These are phyloP conservation scores for Schrenkiella parvula DNA, from an alignment of 345 rosid species.

Conservation along the genomic window DNA sequence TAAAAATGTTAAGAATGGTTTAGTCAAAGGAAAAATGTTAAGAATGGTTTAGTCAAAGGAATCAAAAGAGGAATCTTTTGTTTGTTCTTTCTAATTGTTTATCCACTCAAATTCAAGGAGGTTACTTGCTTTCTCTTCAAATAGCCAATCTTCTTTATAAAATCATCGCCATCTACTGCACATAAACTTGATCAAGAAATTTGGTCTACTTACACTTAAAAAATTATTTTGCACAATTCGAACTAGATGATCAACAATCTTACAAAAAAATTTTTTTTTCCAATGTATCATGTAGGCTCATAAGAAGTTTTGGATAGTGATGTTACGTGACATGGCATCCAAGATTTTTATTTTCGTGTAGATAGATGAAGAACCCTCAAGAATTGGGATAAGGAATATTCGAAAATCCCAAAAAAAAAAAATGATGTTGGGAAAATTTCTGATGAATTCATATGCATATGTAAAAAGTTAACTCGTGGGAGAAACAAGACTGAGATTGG, in stretches of 20 bases:
- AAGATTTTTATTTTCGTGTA: not conserved
- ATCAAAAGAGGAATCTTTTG: not conserved
- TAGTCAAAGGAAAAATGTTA: not conserved
- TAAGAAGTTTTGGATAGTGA: not conserved
- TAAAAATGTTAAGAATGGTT: not conserved
- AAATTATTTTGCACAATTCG: too few species aligned
- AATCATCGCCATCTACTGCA: not conserved
- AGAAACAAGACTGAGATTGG: constrained; percentile 5
- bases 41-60: not conserved
- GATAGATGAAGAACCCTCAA: not conserved
- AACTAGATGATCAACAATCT: too few species aligned
- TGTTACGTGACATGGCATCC: not conserved
- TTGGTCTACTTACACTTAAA: too few species aligned
- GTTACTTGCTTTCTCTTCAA: constrained; percentile 2
- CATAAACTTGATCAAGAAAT: too few species aligned
- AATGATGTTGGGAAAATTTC: not conserved
- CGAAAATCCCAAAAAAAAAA: not conserved
- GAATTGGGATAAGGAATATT: constrained; percentile 18
- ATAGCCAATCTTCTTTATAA: not conserved
- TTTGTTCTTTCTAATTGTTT: not conserved
- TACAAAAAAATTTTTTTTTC: not conserved
- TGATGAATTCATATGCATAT: not conserved
- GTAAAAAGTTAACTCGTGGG: constrained; percentile 6
- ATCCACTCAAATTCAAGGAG: not conserved
- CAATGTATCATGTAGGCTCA: too few species aligned